phyloP scores from a whole-genome alignment of 768 basidiomycete species.

The Rossbeevera mucosa region DNA sequence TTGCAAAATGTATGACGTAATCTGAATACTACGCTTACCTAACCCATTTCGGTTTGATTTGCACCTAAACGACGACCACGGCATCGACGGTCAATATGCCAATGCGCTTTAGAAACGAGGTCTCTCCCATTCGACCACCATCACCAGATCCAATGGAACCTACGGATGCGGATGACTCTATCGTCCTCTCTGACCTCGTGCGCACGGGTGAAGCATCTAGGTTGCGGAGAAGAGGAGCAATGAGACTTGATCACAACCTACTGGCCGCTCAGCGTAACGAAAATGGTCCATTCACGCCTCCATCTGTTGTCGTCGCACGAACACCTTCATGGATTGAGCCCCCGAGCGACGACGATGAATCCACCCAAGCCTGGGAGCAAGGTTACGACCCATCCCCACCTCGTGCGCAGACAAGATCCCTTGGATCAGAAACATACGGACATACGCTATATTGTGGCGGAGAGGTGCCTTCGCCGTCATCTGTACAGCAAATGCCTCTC shows the following conservation, averaged over 20 bases:
- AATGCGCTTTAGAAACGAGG: slow-evolving; percentile 26
- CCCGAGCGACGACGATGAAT: slow-evolving; percentile 31
- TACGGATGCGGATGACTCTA: slow-evolving; percentile 59
- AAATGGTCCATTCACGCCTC: slow-evolving; percentile 20
- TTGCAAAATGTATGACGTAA: slow-evolving; percentile 6
- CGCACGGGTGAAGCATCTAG: slow-evolving; percentile 72
- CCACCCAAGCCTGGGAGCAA: slow-evolving; percentile 32
- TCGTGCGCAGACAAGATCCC: slow-evolving; percentile 19
- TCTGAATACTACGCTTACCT: slow-evolving; percentile 1
- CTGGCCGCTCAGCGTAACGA: slow-evolving; percentile 28
- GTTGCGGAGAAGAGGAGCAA: slow-evolving; percentile 66
- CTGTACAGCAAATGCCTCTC: slow-evolving; percentile 5
- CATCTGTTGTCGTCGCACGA: slow-evolving; percentile 26
- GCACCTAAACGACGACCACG: slow-evolving; percentile 20
- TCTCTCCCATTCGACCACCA: slow-evolving; percentile 5
- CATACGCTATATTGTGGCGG: slow-evolving; percentile 43
- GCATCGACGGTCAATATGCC: slow-evolving; percentile 25
- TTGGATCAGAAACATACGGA: slow-evolving; percentile 21
- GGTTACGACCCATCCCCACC: slow-evolving; percentile 28
- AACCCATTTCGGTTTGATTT: slow-evolving; percentile 8
- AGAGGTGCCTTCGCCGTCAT: slow-evolving; percentile 18
- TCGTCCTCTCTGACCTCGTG: slow-evolving; percentile 69
- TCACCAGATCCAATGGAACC: slow-evolving; percentile 25
- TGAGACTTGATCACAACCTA: slow-evolving; percentile 51
- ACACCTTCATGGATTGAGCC: slow-evolving; percentile 34